Evolutionary conservation across 2,329 filamentous ascomycete species (phyloP), one percentile per base, ranked within the genome.

Genomic region (Beauveria bassiana): DNA sequence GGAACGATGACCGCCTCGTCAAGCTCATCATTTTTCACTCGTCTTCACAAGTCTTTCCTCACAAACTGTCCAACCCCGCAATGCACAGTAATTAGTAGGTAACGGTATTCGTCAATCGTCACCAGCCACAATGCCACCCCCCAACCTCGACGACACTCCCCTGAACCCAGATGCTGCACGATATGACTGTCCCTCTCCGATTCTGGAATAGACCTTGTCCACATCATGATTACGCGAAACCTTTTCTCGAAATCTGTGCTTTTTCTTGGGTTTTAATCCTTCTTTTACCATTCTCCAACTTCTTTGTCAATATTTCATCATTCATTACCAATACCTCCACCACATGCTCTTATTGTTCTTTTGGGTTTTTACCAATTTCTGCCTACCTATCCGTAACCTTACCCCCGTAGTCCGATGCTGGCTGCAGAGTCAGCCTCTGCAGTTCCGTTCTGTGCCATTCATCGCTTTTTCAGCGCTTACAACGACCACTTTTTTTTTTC

Each of bases 111-210:
- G 5, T 31, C 38, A 45, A 2, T 45, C 9, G 5, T 31, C 26
- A 45, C 43, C 22, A 51, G 31, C 20, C 46, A 50, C 45, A 56
- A 3, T 18, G 20, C 28, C n/a, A 28, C 34, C 28, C 24, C 12
- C 5, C 43, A 16, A 12, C 14, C 18, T 38, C 31, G 18, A 16
- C 46, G 5, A 16, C 40, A 55, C 55, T 47, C 62, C n/a, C 31
- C 40, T 50, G 47, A 52, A 40, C 42, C 64, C 56, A 60, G 62
- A 47, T 64, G 59, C 60, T 65, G 64, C 64, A 64, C 56, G 56
- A 64, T 64, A 60, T 65, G 64, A 65, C 62, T 51, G 45, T 57
- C 60, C 43, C 61, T 65, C 59, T 65, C 64, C 60, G 52, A 54
- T 62, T 62, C 49, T 47, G 49, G 56, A 28, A 47, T 64, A 62